A percentile compares a stretch with the other conserved stretches of the same genome.
phyloP scores from a whole-genome alignment of 345 rosid genomes.

The Salix purpurea region DNA sequence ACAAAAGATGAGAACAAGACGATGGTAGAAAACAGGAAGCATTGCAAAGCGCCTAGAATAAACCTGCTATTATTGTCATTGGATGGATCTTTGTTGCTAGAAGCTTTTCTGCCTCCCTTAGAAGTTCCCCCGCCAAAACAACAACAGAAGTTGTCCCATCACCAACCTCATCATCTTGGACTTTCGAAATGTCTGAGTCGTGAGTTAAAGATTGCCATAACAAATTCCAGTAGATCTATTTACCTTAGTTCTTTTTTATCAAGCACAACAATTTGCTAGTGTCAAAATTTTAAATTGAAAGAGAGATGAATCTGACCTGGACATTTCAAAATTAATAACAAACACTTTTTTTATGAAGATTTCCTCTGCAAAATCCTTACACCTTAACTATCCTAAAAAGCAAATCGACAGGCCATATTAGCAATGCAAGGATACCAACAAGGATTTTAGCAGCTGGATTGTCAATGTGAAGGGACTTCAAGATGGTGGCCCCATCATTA shows the following conservation, averaged over 20 bases:
- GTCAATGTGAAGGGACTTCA: slow-evolving; percentile 90
- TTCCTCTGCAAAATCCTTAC: too few relatives aligned
- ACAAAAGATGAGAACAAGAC: too few relatives aligned
- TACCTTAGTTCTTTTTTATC: background rate
- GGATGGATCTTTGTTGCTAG: slow-evolving; percentile 91
- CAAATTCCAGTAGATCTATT: background rate
- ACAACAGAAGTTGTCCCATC: slow-evolving; percentile 99
- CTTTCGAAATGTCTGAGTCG: slow-evolving; percentile 80
- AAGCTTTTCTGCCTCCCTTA: slow-evolving; percentile 94
- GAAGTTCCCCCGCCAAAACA: slow-evolving; percentile 93
- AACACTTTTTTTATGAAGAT: too few relatives aligned
- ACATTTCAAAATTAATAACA: too few relatives aligned
- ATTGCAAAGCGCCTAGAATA: background rate
- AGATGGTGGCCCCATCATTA: slow-evolving; percentile 95
- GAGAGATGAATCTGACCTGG: too few relatives aligned
- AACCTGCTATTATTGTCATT: slow-evolving; percentile 92
- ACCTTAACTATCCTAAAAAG: background rate
- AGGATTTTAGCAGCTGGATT: slow-evolving; percentile 97
- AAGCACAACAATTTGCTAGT: too few relatives aligned
- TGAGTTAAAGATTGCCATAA: slow-evolving; percentile 12
- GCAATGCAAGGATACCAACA: slow-evolving; percentile 57
- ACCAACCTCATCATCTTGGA: slow-evolving; percentile 99
- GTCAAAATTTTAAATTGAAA: too few relatives aligned
- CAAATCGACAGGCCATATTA: background rate
- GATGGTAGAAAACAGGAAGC: too few relatives aligned